Evolutionary conservation across 768 basidiomycete genomes (phyloP).

Genomic region (Russula olivacea): DNA sequence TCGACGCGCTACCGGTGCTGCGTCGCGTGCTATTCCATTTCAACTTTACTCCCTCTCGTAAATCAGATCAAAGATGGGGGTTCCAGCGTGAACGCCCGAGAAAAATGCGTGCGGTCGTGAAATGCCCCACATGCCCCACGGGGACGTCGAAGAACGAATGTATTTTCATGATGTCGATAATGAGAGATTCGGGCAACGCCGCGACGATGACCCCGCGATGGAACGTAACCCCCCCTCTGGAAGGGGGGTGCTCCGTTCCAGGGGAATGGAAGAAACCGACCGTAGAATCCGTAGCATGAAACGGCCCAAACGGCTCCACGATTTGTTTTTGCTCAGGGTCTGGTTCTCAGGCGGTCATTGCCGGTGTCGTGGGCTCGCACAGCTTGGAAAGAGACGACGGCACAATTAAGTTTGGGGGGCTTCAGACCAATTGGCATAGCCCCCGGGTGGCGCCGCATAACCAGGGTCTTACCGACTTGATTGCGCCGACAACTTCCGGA

Average conservation of each 20-base stretch:
- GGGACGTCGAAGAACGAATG: neutral
- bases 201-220: conserved; percentile 10
- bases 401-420: neutral
- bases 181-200: neutral
- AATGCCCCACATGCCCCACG: neutral
- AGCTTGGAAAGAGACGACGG: neutral
- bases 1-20: neutral
- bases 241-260: neutral
- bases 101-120: neutral
- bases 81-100: neutral
- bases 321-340: neutral
- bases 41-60: neutral
- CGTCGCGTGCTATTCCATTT: neutral
- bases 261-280: neutral
- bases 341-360: neutral
- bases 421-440: neutral
- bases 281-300: neutral
- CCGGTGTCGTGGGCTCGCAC: too few species aligned
- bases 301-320: neutral
- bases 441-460: neutral
- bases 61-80: neutral
- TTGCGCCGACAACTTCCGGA: neutral
- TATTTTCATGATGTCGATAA: neutral
- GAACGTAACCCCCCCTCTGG: neutral
- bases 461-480: neutral